Conservation (phyloP, 768 basidiomycete genomes). For the Pluteus cervinus region DNA sequence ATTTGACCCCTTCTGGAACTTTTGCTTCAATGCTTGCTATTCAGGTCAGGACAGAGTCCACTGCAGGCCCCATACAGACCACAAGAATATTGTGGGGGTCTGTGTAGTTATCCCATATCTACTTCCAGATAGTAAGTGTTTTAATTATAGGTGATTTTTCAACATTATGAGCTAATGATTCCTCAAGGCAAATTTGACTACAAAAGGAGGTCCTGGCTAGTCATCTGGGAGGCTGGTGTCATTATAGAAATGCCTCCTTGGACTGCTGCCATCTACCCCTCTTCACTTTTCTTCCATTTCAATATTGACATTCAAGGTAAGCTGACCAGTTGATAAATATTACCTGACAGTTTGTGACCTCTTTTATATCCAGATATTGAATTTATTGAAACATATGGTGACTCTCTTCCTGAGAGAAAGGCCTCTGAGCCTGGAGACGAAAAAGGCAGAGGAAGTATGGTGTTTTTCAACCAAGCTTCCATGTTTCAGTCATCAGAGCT, state of each 20-base stretch:
- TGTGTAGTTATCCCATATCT: slow-evolving; percentile 22
- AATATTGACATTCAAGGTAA: slow-evolving; percentile 22
- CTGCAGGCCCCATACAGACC: slow-evolving; percentile 20
- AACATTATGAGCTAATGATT: background rate
- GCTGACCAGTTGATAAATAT: too few relatives aligned
- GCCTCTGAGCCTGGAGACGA: slow-evolving; percentile 6
- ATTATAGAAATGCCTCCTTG: slow-evolving; percentile 26
- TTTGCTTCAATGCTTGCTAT: slow-evolving; percentile 19
- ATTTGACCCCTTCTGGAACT: slow-evolving; percentile 21
- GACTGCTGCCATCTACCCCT: slow-evolving; percentile 22
- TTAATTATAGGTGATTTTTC: background rate
- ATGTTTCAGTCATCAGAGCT: slow-evolving; percentile 14
- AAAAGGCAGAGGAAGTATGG: slow-evolving; percentile 14
- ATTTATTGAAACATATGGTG: slow-evolving; percentile 13
- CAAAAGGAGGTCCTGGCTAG: slow-evolving; percentile 20
- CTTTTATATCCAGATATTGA: too few relatives aligned
- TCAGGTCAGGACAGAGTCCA: slow-evolving; percentile 10
- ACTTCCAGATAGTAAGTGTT: slow-evolving; percentile 7
- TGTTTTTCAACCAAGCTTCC: slow-evolving; percentile 18
- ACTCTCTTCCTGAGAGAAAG: slow-evolving; percentile 11
- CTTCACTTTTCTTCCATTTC: slow-evolving; percentile 26
- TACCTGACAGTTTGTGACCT: too few relatives aligned
- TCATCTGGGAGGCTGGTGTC: slow-evolving; percentile 27
- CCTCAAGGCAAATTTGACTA: slow-evolving; percentile 15
- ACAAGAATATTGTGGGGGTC: slow-evolving; percentile 24